Percentiles rank a stretch among this genome's conserved stretches.
Evolutionary conservation across 169 alveolate species (phyloP).

Genomic region (Plasmodium blacklocki): DNA sequence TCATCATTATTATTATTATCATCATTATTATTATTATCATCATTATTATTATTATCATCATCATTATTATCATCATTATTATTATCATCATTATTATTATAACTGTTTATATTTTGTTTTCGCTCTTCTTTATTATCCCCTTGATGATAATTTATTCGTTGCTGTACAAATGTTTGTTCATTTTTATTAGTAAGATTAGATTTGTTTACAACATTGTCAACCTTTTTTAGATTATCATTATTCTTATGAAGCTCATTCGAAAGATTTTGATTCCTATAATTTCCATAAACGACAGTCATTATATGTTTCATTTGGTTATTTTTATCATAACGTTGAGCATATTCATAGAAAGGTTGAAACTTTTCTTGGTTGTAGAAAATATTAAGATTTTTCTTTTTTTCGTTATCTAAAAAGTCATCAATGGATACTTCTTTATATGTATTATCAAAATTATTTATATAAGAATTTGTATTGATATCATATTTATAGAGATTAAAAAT

Average conservation of each 20-base stretch:
- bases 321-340: conserved; percentile 35
- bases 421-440: conserved; percentile 40
- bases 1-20: neutral
- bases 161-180: neutral
- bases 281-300: conserved; percentile 47
- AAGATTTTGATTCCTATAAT: neutral
- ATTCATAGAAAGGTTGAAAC: conserved; percentile 32
- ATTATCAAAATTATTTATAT: conserved; percentile 33
- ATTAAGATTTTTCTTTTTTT: conserved; percentile 48
- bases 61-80: neutral
- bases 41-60: neutral
- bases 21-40: neutral
- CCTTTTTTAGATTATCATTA: neutral
- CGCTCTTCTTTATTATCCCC: neutral
- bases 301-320: conserved; percentile 52
- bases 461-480: conserved; percentile 63
- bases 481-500: conserved; percentile 62
- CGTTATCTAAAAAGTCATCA: conserved; percentile 22
- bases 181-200: neutral
- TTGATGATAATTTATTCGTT: neutral
- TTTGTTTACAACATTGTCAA: neutral
- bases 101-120: neutral
- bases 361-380: conserved; percentile 14
- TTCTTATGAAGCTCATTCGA: neutral
- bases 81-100: neutral